Base-by-base conservation (phyloP, 169 alveolate genomes). In the Cryptosporidium parvum region DNA sequence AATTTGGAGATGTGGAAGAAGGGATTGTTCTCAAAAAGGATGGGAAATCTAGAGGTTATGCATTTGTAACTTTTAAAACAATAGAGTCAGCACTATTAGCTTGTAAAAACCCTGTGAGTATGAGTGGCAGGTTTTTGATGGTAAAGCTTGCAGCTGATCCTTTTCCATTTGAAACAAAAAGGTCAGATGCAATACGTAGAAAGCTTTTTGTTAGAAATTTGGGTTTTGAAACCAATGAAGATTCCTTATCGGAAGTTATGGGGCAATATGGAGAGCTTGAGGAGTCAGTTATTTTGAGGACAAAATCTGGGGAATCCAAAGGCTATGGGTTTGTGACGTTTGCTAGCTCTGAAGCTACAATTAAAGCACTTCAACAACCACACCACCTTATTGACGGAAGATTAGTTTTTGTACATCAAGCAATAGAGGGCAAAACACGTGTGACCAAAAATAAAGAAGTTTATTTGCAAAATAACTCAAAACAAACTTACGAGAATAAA, bases 1-100 rank as follows among this genome's bases (percentile, higher is more conserved):
- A 70, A 12, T 92, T 85, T 85, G 95, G 95, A 6, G 95, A 92
- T 59, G 85, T 93, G 5, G 95, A 92, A 62, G 95, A 93, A 68
- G 96, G 95, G 14, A 91, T 94, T 29, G 96, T 93, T 65, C 84
- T 95, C 16, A 94, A 93, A 58, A 87, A 91, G 56, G 95, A 92
- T 71, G 96, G 96, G 18, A 58, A 93, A 70, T 93, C 96, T 35
- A 91, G 92, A 85, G 97, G 97, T 0, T 94, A 92, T 92, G 97
- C 95, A 26, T 93, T 94, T 71, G 94, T 94, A 39, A 93, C 95
- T 21, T 94, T 84, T 70, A 92, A 91, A 37, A 92, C 87, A 91
- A 87, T 93, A 5, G 95, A 93, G 26, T 86, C 95, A 1, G 95
- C 93, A 4, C 91, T 62, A 31, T 86, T 70, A 18, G 91, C 92